phyloP scores from a whole-genome alignment of 805 yeast genomes.

The Clavispora fructus region DNA sequence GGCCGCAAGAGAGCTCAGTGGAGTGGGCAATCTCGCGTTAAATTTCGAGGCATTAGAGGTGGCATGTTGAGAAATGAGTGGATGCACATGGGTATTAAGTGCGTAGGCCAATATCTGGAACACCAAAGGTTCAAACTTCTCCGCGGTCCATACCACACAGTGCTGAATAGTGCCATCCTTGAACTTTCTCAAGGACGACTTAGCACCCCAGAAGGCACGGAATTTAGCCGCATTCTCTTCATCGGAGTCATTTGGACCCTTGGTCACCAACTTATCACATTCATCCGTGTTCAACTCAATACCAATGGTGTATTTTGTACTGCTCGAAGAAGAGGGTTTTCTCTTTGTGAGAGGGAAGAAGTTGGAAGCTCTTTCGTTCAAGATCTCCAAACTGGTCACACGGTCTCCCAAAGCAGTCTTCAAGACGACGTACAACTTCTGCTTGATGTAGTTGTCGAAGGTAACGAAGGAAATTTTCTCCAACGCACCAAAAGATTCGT shows the following conservation, averaged over 20 bases:
- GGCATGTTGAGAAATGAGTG: slow-evolving; percentile 33
- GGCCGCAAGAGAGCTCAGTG: slow-evolving; percentile 53
- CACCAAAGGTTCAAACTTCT: slow-evolving; percentile 54
- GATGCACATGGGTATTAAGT: slow-evolving; percentile 57
- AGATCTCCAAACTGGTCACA: slow-evolving; percentile 33
- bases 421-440: slow-evolving; percentile 56
- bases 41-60: slow-evolving; percentile 39
- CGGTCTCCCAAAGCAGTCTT: slow-evolving; percentile 53
- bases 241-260: slow-evolving; percentile 64
- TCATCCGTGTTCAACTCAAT: slow-evolving; percentile 64
- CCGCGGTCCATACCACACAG: slow-evolving; percentile 79
- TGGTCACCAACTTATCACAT: slow-evolving; percentile 76
- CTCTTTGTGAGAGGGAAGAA: slow-evolving; percentile 46
- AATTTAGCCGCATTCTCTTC: slow-evolving; percentile 56
- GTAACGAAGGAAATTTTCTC: slow-evolving; percentile 71
- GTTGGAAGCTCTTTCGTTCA: slow-evolving; percentile 17
- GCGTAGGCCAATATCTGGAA: slow-evolving; percentile 60
- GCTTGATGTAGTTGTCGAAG: slow-evolving; percentile 58
- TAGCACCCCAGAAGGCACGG: slow-evolving; percentile 84
- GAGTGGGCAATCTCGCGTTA: slow-evolving; percentile 51
- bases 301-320: slow-evolving; percentile 46
- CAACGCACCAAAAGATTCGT: slow-evolving; percentile 54
- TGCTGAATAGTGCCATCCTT: slow-evolving; percentile 88
- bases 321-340: slow-evolving; percentile 39
- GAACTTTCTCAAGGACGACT: slow-evolving; percentile 82